Evolutionary conservation across 1,284 basidiomycete species (phyloP), one percentile per base, ranked within the genome.

Genomic region (Gomphus bonarii): DNA sequence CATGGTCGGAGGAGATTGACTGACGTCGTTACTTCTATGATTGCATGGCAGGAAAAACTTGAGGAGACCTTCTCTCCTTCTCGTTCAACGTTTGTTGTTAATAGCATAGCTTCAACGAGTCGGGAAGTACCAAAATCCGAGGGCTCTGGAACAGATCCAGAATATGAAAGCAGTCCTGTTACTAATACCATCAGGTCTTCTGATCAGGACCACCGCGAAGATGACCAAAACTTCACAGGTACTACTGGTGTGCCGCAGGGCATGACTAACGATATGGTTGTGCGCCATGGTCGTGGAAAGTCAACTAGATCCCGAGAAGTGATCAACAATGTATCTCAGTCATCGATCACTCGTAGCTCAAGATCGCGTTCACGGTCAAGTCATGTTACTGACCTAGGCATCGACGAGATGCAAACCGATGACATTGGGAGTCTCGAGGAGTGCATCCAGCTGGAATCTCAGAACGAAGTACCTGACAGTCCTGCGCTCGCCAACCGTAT

Each of bases 11-110:
- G 3, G 33, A 51, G 3, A 18, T 54, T 20, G 33, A 6, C 11
- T 36, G 18, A 9, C 43, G 48, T 50, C 55, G 16, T 50, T 55
- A 4, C 25, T 54, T 54, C 14, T 55, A 57, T 30, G 8, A 49
- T 54, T 18, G 6, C 43, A 1, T 54, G 33, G 2, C 62, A 85
- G 79, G 63, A 67, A 4, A 75, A 76, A 1, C 72, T 92, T 3
- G 88, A 91, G 61, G 68, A 73, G 8, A 66, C 77, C 6, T 92
- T 86, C 64, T 77, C 82, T 2, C 77, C 85, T 0, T 75, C 81
- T 1, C 72, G 87, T n/a, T 84, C 85, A 0, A 86, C 84, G 0
- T 93, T 80, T 60, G 73, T 79, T 22, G 72, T 88, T 10, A 74
- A 72, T n/a, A 59, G 60, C 11, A 30, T 44, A n/a, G 11, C 52